phyloP scores from a whole-genome alignment of 2,329 filamentous ascomycete species.

The Macrophomina tecta region DNA sequence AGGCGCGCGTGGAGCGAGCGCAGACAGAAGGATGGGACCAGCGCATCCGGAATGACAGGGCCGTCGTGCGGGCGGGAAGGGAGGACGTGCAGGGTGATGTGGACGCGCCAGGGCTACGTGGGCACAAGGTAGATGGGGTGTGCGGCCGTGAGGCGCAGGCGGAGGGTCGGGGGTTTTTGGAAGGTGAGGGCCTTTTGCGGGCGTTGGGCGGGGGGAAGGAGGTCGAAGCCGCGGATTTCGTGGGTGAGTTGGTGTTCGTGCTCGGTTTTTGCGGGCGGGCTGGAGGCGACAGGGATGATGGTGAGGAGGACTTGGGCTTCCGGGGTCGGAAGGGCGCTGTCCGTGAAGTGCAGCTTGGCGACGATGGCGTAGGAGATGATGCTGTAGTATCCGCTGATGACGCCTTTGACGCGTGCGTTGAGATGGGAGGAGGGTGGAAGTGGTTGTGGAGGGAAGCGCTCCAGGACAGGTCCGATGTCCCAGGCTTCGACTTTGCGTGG shows the following conservation, averaged over 20 bases:
- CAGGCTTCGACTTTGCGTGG: not conserved
- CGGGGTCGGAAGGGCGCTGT: not conserved
- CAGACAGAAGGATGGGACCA: not conserved
- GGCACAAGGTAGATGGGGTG: not conserved
- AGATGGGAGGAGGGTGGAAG: not conserved
- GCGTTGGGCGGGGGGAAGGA: not conserved
- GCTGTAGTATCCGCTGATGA: not conserved
- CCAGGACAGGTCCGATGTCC: not conserved
- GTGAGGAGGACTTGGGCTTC: not conserved
- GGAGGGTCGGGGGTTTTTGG: not conserved
- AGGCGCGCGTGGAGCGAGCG: not conserved
- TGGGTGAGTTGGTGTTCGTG: not conserved
- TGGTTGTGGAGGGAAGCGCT: not conserved
- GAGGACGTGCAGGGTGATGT: not conserved
- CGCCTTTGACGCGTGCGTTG: not conserved
- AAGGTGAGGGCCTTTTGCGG: not conserved
- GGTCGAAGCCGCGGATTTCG: constrained; percentile 1
- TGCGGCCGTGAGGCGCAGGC: not conserved
- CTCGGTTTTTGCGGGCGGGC: not conserved
- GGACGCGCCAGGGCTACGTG: not conserved
- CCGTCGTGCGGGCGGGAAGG: not conserved
- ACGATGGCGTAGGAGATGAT: not conserved
- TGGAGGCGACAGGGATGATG: not conserved
- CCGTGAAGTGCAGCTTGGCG: not conserved
- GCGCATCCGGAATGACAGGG: not conserved